A percentile compares a stretch with the other conserved stretches of the same genome.
phyloP scores from a whole-genome alignment of 169 alveolate genomes.

The Plasmodium sp. region DNA sequence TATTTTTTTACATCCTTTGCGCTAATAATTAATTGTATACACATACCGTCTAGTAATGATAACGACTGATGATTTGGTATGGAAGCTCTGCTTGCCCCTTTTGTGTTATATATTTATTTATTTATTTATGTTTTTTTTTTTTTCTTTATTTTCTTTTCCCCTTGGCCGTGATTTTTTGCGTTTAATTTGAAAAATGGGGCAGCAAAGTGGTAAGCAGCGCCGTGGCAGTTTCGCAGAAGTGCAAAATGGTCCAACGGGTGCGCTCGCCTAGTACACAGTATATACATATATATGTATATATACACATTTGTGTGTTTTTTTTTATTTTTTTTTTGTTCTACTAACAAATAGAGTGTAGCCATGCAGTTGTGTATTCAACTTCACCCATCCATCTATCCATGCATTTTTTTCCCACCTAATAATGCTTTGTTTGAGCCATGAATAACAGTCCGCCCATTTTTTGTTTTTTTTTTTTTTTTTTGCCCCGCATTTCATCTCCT shows the following conservation, averaged over 20 bases:
- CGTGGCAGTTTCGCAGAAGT: background rate
- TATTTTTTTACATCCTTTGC: constrained; percentile 65
- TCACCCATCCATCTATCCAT: background rate
- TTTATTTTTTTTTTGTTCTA: constrained; percentile 2
- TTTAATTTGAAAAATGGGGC: background rate
- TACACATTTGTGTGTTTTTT: background rate
- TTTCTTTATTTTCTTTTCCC: background rate
- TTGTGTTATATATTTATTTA: background rate
- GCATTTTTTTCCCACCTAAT: background rate
- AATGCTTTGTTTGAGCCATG: background rate
- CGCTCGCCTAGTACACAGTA: background rate
- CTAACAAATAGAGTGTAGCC: background rate
- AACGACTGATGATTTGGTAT: constrained; percentile 19
- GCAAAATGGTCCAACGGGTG: background rate
- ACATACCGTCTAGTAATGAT: constrained; percentile 69
- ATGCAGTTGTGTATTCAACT: background rate
- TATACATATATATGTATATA: background rate
- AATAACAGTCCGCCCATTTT: background rate
- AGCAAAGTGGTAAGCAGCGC: background rate
- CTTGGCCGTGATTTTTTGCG: background rate
- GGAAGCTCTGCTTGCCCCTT: background rate
- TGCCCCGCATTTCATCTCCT: background rate
- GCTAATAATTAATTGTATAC: constrained; percentile 64
- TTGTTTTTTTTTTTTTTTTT: background rate
- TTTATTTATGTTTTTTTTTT: background rate